A percentile compares a stretch with the other conserved stretches of the same genome.
Evolutionary conservation across 2,329 filamentous ascomycete species (phyloP).

Genomic region (Apiospora koreana): DNA sequence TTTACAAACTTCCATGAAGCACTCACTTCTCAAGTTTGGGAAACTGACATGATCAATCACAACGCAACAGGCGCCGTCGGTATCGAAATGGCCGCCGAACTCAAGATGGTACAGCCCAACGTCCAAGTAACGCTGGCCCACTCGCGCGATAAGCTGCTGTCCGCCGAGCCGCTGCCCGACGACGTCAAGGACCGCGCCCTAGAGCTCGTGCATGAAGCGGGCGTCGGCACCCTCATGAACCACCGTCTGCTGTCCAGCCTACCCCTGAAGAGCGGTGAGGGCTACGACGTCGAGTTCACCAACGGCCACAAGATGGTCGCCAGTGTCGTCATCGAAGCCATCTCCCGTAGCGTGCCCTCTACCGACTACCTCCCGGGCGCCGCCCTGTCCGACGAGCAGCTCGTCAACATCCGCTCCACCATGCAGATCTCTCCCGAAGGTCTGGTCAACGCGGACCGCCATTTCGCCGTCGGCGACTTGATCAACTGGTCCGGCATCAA

Average conservation of each 20-base stretch:
- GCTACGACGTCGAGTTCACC: constrained; percentile 56
- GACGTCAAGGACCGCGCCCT: constrained; percentile 66
- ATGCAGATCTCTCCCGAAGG: constrained; percentile 33
- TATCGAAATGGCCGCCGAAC: constrained; percentile 78
- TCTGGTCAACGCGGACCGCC: constrained; percentile 57
- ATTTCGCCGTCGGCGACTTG: constrained; percentile 72
- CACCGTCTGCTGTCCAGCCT: constrained; percentile 55
- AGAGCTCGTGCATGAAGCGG: constrained; percentile 58
- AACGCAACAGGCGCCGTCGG: constrained; percentile 67
- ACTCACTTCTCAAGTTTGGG: background rate
- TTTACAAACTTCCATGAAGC: background rate
- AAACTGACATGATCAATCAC: background rate
- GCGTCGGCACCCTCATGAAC: constrained; percentile 65
- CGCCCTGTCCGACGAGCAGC: constrained; percentile 63
- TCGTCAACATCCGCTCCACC: constrained; percentile 62
- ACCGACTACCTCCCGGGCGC: constrained; percentile 62
- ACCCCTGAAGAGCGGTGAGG: constrained; percentile 43
- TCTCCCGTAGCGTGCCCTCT: constrained; percentile 64
- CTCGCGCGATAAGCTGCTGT: constrained; percentile 69
- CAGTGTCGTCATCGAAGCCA: constrained; percentile 68
- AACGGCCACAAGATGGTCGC: constrained; percentile 61
- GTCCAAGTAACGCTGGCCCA: constrained; percentile 74
- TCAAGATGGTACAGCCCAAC: constrained; percentile 67
- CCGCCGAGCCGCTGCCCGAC: constrained; percentile 70
- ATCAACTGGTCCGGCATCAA: constrained; percentile 77